Percentiles rank a stretch among this genome's conserved stretches.
phyloP scores from a whole-genome alignment of 2,329 filamentous ascomycete species.

The Fusarium graminum region DNA sequence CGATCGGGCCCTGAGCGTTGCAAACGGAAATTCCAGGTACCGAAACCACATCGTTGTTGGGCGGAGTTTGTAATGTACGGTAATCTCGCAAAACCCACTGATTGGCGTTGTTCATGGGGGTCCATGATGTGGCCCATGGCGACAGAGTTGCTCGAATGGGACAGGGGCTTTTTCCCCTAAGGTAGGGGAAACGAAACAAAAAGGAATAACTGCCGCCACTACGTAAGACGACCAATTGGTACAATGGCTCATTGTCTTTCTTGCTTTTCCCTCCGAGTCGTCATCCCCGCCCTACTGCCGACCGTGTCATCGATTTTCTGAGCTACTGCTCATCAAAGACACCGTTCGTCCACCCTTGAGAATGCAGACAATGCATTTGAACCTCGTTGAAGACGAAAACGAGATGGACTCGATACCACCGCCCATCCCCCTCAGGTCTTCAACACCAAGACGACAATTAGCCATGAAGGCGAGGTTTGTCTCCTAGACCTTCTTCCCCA shows the following conservation, averaged over 20 bases:
- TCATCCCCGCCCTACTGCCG: background rate
- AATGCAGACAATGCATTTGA: slow-evolving; percentile 28
- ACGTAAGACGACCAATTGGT: background rate
- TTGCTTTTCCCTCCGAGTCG: background rate
- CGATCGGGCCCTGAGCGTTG: slow-evolving; percentile 23
- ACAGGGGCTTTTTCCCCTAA: background rate
- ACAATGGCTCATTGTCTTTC: background rate
- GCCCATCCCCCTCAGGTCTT: slow-evolving; percentile 14
- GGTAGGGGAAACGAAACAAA: background rate
- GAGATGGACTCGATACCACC: slow-evolving; percentile 23
- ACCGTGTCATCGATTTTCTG: background rate
- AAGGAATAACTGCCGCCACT: background rate
- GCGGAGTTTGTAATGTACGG: background rate
- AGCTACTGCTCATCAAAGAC: background rate
- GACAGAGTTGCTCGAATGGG: background rate
- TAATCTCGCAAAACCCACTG: background rate
- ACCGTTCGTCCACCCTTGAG: background rate
- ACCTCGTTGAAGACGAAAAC: slow-evolving; percentile 30
- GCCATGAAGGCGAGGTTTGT: slow-evolving; percentile 21
- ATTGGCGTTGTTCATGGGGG: background rate
- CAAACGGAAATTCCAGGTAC: background rate
- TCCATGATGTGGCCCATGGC: background rate
- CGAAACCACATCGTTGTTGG: too few species aligned
- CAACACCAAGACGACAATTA: slow-evolving; percentile 21
- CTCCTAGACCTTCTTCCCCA: too few species aligned